Conservation (phyloP, 2,329 filamentous ascomycete genomes). For the Lomentospora prolificans region DNA sequence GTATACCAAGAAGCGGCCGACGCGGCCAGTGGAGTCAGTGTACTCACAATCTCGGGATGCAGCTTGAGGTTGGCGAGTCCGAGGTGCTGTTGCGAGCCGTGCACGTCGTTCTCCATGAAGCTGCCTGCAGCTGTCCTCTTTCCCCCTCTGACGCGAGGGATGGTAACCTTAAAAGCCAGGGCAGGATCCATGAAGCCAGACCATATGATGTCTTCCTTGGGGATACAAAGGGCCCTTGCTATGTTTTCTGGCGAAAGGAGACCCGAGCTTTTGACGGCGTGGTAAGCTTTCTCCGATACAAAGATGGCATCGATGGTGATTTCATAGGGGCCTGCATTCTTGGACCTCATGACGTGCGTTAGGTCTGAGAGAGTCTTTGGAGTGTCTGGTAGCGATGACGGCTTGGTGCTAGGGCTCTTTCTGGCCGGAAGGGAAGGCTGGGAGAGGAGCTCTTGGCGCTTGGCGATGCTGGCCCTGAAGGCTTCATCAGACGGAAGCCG, state of each 20-base stretch:
- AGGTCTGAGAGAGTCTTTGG: slow-evolving; percentile 20
- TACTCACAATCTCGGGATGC: background rate
- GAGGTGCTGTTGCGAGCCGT: slow-evolving; percentile 20
- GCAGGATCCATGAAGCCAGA: slow-evolving; percentile 34
- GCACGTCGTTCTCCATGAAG: slow-evolving; percentile 22
- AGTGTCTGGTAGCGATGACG: background rate
- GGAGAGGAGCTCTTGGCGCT: background rate
- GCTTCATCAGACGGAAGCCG: background rate
- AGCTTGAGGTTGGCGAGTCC: slow-evolving; percentile 10
- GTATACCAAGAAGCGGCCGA: background rate
- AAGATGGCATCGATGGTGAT: slow-evolving; percentile 44
- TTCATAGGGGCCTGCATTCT: slow-evolving; percentile 41
- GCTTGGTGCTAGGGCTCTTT: background rate
- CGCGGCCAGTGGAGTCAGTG: background rate
- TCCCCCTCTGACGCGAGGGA: slow-evolving; percentile 15
- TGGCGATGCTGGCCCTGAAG: background rate
- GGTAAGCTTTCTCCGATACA: slow-evolving; percentile 21
- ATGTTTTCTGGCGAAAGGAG: slow-evolving; percentile 25
- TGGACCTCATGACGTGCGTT: slow-evolving; percentile 33
- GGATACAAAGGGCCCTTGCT: slow-evolving; percentile 17
- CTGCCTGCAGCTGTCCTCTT: slow-evolving; percentile 15
- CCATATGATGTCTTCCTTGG: slow-evolving; percentile 23
- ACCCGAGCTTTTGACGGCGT: slow-evolving; percentile 22
- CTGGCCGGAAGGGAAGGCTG: background rate
- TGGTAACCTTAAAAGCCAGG: slow-evolving; percentile 35